Conservation (phyloP, 331 rosid genomes). For the Rhamnella rubrinervis region DNA sequence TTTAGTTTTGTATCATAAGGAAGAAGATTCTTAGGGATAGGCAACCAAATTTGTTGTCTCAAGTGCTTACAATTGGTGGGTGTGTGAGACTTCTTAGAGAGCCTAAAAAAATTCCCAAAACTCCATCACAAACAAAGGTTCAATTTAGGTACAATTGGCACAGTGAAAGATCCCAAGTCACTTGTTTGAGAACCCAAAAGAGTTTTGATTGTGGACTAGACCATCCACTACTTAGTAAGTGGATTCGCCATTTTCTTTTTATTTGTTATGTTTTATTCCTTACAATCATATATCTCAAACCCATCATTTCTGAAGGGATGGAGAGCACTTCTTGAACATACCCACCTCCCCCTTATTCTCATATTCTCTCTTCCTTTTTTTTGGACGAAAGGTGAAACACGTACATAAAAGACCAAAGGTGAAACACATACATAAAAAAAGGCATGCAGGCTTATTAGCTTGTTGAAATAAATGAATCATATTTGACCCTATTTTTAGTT, state of each 20-base stretch:
- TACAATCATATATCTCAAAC: background rate
- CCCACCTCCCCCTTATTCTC: background rate
- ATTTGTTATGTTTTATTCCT: slow-evolving; percentile 10
- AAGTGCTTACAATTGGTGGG: background rate
- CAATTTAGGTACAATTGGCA: slow-evolving; percentile 2
- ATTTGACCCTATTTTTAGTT: too few species aligned
- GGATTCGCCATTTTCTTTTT: slow-evolving; percentile 23
- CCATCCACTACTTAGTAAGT: slow-evolving; percentile 28
- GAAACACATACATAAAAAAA: background rate
- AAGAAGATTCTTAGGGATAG: slow-evolving; percentile 41
- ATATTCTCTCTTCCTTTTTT: background rate
- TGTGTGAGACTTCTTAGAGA: background rate
- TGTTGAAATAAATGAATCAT: too few species aligned
- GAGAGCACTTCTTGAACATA: background rate
- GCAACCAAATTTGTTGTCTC: slow-evolving; percentile 22
- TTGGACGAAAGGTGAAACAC: background rate
- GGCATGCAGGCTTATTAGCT: too few species aligned
- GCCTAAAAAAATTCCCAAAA: background rate
- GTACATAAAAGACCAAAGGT: background rate
- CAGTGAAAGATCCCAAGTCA: slow-evolving; percentile 15
- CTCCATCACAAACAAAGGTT: slow-evolving; percentile 4
- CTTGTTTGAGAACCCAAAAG: background rate
- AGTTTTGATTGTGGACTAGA: slow-evolving; percentile 21
- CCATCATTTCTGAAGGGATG: slow-evolving; percentile 1
- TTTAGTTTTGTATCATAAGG: slow-evolving; percentile 29